Evolutionary conservation across 306 rosid species (phyloP).

Genomic region (Echinosophora koreensis): DNA sequence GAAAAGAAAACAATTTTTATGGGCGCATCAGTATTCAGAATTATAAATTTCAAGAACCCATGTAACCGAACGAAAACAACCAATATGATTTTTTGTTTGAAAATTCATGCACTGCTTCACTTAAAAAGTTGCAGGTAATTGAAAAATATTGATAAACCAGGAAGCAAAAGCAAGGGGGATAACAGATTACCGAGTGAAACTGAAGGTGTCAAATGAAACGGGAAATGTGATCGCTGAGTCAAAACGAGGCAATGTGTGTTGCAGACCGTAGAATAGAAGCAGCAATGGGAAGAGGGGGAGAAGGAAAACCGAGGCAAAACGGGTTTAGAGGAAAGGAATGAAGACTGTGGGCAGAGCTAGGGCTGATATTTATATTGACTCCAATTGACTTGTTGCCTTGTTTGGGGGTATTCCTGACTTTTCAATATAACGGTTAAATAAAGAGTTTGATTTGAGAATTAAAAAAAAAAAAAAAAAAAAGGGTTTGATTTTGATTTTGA

Average conservation of each 20-base stretch:
- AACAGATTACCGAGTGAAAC: neutral
- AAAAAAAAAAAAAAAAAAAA: no score
- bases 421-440: no score
- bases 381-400: neutral
- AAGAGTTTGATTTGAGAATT: no score
- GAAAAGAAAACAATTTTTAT: neutral
- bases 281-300: neutral
- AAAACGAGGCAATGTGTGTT: neutral
- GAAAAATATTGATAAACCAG: neutral
- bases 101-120: no score
- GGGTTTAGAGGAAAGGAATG: neutral
- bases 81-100: no score
- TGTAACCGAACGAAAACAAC: neutral
- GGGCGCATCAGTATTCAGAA: neutral
- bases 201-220: neutral
- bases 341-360: neutral
- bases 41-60: neutral
- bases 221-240: neutral
- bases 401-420: neutral
- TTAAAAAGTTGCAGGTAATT: no score
- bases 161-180: neutral
- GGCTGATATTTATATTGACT: neutral
- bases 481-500: no score
- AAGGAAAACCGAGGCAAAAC: neutral
- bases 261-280: neutral